Conservation (phyloP, 306 rosid species). For the Casuarina glauca region DNA sequence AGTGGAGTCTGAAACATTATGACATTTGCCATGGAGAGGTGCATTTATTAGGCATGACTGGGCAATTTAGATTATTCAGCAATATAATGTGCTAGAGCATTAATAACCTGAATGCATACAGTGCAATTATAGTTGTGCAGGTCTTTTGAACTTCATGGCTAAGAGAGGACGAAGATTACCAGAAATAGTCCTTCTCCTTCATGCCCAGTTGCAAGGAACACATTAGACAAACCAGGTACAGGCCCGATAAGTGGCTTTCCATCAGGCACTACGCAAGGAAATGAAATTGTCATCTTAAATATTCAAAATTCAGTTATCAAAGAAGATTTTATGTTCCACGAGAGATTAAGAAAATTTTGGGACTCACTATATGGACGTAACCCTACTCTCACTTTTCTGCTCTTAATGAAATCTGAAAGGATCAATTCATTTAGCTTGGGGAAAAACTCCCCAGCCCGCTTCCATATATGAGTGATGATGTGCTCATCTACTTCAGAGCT, state of each 20-base stretch:
- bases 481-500: slow-evolving; percentile 64
- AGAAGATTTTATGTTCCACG: slow-evolving; percentile 3
- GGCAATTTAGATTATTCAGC: neutral
- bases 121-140: neutral
- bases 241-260: slow-evolving; percentile 88
- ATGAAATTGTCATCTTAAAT: neutral
- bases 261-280: slow-evolving; percentile 66
- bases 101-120: neutral
- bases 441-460: slow-evolving; percentile 71
- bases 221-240: slow-evolving; percentile 72
- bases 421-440: slow-evolving; percentile 58
- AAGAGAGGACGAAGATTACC: slow-evolving; percentile 48
- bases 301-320: slow-evolving; percentile 19
- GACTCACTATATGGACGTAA: slow-evolving; percentile 87
- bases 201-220: slow-evolving; percentile 93
- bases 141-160: neutral
- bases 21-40: slow-evolving; percentile 16
- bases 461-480: slow-evolving; percentile 67
- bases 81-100: neutral
- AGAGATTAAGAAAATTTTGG: slow-evolving; percentile 22
- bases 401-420: slow-evolving; percentile 53
- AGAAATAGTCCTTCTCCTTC: slow-evolving; percentile 85
- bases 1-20: slow-evolving; percentile 4
- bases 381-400: slow-evolving; percentile 78
- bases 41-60: slow-evolving; percentile 10